Evolutionary conservation across 306 rosid genomes (phyloP).

Genomic region (Glycine latifolia): DNA sequence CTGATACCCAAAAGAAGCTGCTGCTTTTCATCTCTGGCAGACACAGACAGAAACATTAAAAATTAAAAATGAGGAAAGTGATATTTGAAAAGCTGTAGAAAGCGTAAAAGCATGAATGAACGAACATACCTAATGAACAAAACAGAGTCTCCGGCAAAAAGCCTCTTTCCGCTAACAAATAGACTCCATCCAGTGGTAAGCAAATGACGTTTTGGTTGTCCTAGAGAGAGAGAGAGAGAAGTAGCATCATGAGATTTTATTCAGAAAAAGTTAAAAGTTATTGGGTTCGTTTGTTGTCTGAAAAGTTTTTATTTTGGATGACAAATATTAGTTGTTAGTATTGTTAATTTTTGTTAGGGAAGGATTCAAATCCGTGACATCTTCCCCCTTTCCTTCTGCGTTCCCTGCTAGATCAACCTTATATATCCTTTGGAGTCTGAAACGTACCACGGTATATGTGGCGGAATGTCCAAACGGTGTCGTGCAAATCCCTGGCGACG

Average conservation of each 20-base stretch:
- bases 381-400: too few species aligned
- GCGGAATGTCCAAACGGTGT: conserved; percentile 86
- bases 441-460: conserved; percentile 83
- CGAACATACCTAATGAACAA: conserved; percentile 70
- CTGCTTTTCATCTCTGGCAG: conserved; percentile 87
- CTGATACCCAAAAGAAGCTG: conserved; percentile 96
- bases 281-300: too few species aligned
- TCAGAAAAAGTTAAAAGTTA: too few species aligned
- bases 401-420: too few species aligned
- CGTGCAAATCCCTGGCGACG: conserved; percentile 88
- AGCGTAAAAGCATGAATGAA: too few species aligned
- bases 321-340: too few species aligned
- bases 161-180: conserved; percentile 91
- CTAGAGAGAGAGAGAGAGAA: conserved; percentile 45
- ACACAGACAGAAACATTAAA: neutral
- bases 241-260: neutral
- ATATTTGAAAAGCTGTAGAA: too few species aligned
- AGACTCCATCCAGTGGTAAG: conserved; percentile 99
- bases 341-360: too few species aligned
- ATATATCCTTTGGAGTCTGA: too few species aligned
- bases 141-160: conserved; percentile 94
- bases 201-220: conserved; percentile 98
- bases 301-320: too few species aligned
- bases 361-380: too few species aligned
- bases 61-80: too few species aligned